These are phyloP conservation scores for Ogataea chonburiensis DNA, from an alignment of 805 yeast genomes.

Conservation along the genomic window DNA sequence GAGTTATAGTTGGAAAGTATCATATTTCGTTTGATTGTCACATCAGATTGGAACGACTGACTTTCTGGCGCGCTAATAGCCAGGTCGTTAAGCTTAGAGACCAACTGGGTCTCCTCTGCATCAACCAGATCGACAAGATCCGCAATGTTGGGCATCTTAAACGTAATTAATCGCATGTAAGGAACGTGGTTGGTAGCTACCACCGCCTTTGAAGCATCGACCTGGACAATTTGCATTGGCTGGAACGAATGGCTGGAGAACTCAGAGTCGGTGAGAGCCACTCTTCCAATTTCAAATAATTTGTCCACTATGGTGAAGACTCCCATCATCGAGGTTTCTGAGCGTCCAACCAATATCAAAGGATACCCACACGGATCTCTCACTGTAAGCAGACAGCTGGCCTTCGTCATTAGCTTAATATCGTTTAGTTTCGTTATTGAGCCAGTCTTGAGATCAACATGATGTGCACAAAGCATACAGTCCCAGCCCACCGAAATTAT, in stretches of 20 bases:
- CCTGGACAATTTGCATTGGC: conserved; percentile 45
- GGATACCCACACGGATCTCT: conserved; percentile 29
- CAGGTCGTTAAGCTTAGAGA: conserved; percentile 10
- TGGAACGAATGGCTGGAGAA: conserved; percentile 64
- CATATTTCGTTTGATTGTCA: conserved; percentile 34
- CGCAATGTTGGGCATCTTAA: conserved; percentile 39
- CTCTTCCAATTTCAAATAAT: conserved; percentile 39
- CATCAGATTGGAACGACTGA: conserved; percentile 25
- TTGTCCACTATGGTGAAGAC: conserved; percentile 35
- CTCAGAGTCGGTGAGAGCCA: conserved; percentile 73
- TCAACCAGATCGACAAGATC: conserved; percentile 18
- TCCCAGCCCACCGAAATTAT: conserved; percentile 65
- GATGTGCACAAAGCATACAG: conserved; percentile 39
- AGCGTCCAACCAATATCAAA: conserved; percentile 52
- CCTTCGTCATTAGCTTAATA: conserved; percentile 45
- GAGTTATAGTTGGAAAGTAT: conserved; percentile 47
- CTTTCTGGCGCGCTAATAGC: conserved; percentile 9
- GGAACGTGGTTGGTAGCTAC: conserved; percentile 80
- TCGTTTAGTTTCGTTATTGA: conserved; percentile 23
- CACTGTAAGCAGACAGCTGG: conserved; percentile 47
- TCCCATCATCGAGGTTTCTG: conserved; percentile 57
- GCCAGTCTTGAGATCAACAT: conserved; percentile 20
- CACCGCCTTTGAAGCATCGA: conserved; percentile 39
- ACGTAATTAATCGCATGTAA: conserved; percentile 63
- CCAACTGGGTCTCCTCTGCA: conserved; percentile 1